These are phyloP conservation scores for Pseudogymnoascus sp. DNA, from an alignment of 2,329 filamentous ascomycete species.

Conservation along the genomic window DNA sequence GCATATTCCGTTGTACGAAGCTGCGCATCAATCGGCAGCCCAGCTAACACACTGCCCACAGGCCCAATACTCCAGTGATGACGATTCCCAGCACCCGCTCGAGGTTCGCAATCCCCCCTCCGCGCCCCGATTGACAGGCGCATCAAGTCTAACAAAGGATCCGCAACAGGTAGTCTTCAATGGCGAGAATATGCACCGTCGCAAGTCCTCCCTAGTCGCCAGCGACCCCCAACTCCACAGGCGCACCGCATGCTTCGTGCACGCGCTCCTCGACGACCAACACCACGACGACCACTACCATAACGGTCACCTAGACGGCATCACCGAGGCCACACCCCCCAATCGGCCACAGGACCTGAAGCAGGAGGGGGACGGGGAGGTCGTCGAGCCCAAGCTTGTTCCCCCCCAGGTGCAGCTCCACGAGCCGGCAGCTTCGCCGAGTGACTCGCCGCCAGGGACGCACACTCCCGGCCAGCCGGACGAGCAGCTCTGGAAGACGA, in stretches of 20 bases:
- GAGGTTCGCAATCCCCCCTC: slow-evolving; percentile 35
- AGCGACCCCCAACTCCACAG: slow-evolving; percentile 37
- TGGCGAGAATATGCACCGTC: slow-evolving; percentile 49
- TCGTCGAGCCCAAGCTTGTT: slow-evolving; percentile 13
- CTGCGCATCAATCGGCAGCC: not conserved
- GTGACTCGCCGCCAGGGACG: not conserved
- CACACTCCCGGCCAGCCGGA: slow-evolving; percentile 43
- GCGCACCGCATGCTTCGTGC: slow-evolving; percentile 53
- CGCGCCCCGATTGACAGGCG: not conserved
- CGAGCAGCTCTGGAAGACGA: slow-evolving; percentile 45
- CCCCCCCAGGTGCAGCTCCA: not conserved
- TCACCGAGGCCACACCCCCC: slow-evolving; percentile 12
- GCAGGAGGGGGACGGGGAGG: not conserved
- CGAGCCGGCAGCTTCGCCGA: not conserved
- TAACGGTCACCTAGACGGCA: slow-evolving; percentile 19
- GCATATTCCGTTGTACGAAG: not conserved
- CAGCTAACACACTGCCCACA: not conserved
- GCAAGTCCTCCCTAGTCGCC: slow-evolving; percentile 57
- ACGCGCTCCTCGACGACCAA: slow-evolving; percentile 55
- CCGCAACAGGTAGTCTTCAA: slow-evolving; percentile 43
- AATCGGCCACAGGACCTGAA: not conserved
- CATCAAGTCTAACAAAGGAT: not conserved
- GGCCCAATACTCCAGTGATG: slow-evolving; percentile 19
- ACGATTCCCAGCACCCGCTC: slow-evolving; percentile 28
- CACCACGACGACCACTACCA: not conserved